phyloP scores from a whole-genome alignment of 352 stramenopile species.

The Phytophthora quininea region DNA sequence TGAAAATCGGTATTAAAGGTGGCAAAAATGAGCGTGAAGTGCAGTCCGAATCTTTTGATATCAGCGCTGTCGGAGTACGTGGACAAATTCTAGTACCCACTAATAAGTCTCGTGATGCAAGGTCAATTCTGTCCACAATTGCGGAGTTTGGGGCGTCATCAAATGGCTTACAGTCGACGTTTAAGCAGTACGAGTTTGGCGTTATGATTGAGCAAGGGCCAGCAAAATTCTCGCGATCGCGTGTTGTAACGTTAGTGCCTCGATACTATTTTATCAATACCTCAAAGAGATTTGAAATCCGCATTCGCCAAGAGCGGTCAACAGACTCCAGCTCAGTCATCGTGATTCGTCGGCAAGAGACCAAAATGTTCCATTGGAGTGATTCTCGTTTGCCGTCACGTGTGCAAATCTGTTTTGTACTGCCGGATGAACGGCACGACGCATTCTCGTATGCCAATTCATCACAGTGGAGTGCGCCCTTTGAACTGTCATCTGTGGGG shows the following conservation, averaged over 20 bases:
- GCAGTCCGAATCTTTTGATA: conserved; percentile 78
- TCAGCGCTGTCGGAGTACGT: conserved; percentile 76
- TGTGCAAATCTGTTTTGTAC: conserved; percentile 77
- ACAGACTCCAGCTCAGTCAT: conserved; percentile 40
- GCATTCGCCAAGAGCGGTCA: conserved; percentile 69
- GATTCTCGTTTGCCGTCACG: conserved; percentile 67
- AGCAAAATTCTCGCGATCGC: conserved; percentile 75
- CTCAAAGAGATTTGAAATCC: conserved; percentile 67
- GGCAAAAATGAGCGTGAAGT: conserved; percentile 50
- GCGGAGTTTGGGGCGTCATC: conserved; percentile 38
- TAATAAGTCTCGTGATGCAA: conserved; percentile 42
- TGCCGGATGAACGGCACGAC: conserved; percentile 34
- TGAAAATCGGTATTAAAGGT: conserved; percentile 74
- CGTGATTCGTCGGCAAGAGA: conserved; percentile 57
- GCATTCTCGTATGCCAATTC: conserved; percentile 37
- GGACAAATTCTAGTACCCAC: conserved; percentile 74
- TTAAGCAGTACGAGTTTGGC: conserved; percentile 85
- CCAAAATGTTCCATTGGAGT: conserved; percentile 82
- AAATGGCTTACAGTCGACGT: conserved; percentile 34
- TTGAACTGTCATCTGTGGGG: conserved; percentile 79
- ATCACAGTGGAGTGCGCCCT: conserved; percentile 80
- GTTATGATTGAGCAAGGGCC: conserved; percentile 87
- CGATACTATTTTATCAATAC: conserved; percentile 86
- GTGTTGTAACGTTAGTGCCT: conserved; percentile 78
- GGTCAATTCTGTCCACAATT: conserved; percentile 60